A percentile compares a stretch with the other conserved stretches of the same genome.
Evolutionary conservation across 345 rosid species (phyloP).

Genomic region (Acer saccharum): DNA sequence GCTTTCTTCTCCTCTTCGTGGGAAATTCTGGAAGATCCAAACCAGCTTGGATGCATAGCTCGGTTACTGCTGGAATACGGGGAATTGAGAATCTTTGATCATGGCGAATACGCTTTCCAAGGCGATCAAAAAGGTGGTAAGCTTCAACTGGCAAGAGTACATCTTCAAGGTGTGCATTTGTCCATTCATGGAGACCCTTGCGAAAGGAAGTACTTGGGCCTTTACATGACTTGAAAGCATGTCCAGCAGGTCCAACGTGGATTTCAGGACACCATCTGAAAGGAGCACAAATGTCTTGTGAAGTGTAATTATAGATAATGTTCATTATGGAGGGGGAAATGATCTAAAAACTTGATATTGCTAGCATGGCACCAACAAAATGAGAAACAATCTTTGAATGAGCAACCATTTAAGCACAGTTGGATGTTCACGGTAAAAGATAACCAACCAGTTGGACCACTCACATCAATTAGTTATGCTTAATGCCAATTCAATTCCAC

Average conservation of each 20-base stretch:
- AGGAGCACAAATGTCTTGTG: conserved; percentile 34
- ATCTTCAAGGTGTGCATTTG: conserved; percentile 70
- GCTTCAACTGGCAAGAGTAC: conserved; percentile 66
- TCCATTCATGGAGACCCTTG: conserved; percentile 86
- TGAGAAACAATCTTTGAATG: not conserved
- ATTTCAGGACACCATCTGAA: conserved; percentile 86
- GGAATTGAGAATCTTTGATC: conserved; percentile 80
- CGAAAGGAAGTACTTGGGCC: conserved; percentile 63
- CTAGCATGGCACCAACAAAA: not conserved
- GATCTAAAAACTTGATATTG: not conserved
- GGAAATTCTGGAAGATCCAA: conserved; percentile 73
- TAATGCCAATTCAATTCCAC: no score
- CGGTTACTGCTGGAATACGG: conserved; percentile 75
- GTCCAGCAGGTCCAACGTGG: conserved; percentile 88
- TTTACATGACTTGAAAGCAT: conserved; percentile 93
- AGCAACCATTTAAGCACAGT: not conserved
- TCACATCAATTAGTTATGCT: no score
- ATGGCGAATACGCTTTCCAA: conserved; percentile 76
- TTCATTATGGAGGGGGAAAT: not conserved
- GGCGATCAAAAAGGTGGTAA: conserved; percentile 80
- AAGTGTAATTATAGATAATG: not conserved
- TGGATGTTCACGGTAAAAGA: not conserved
- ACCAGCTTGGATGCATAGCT: conserved; percentile 95
- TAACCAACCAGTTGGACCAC: no score
- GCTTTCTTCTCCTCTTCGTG: conserved; percentile 85